Conservation (phyloP, 768 basidiomycete genomes). For the Termitomyces heimii region DNA sequence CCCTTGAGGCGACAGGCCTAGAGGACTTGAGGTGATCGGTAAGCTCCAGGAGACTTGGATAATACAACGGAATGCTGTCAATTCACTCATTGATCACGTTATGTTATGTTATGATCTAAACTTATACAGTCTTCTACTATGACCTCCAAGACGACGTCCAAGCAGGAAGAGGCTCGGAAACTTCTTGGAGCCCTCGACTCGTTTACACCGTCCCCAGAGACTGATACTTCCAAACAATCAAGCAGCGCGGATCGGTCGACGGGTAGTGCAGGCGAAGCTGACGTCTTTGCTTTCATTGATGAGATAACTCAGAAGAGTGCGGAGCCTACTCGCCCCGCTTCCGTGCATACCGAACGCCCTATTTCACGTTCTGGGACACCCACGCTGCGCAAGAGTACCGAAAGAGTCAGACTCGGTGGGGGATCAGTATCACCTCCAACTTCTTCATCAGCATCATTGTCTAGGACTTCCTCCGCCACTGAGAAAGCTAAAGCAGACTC, state of each 20-base stretch:
- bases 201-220: slow-evolving; percentile 38
- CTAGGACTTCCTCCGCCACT: slow-evolving; percentile 24
- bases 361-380: slow-evolving; percentile 66
- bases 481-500: slow-evolving; percentile 15
- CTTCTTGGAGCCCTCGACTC: slow-evolving; percentile 95
- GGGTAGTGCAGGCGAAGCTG: slow-evolving; percentile 56
- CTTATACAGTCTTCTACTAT: slow-evolving; percentile 14
- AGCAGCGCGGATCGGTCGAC: slow-evolving; percentile 15
- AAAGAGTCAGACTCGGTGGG: slow-evolving; percentile 66
- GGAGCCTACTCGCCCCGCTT: slow-evolving; percentile 58
- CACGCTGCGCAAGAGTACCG: slow-evolving; percentile 66
- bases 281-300: slow-evolving; percentile 89
- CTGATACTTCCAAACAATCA: slow-evolving; percentile 8
- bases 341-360: slow-evolving; percentile 49
- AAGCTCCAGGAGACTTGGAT: neutral
- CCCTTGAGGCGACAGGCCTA: neutral
- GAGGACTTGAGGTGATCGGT: neutral
- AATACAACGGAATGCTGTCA: neutral
- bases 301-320: slow-evolving; percentile 91
- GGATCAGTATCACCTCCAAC: slow-evolving; percentile 32
- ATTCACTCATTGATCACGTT: neutral
- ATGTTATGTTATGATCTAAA: neutral
- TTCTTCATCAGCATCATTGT: slow-evolving; percentile 35
- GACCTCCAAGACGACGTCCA: slow-evolving; percentile 59
- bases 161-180: slow-evolving; percentile 84